Evolutionary conservation across 805 yeast species (phyloP), one percentile per base, ranked within the genome.

Genomic region (Wickerhamiella kurtzmanii): DNA sequence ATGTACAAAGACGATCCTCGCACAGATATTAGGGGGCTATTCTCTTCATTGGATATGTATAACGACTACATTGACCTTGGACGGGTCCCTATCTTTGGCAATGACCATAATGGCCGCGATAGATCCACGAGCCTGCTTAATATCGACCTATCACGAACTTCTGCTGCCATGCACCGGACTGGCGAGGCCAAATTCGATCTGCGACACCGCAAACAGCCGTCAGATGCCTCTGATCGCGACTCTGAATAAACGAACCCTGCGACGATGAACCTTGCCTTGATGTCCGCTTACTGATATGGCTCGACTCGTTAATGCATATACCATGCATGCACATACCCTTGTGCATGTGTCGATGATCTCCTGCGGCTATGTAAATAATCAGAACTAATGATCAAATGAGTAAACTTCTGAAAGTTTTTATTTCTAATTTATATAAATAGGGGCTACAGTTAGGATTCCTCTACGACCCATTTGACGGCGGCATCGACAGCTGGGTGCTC

Each of bases 401-500:
- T n/a, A n/a, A n/a, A n/a, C n/a, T n/a, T n/a, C n/a, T n/a, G n/a
- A n/a, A n/a, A n/a, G n/a, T n/a, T n/a, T n/a, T n/a, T n/a, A n/a
- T n/a, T n/a, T n/a, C n/a, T n/a, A n/a, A n/a, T n/a, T n/a, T n/a
- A n/a, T n/a, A n/a, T n/a, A n/a, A n/a, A n/a, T n/a, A n/a, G n/a
- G n/a, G n/a, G n/a, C n/a, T 13, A 11, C 36, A 44, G 3, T 11
- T 16, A 40, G n/a, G 37, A 3, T 21, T 74, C 78, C 50, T 73
- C 76, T 2, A 75, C 68, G 1, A 52, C 45, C 79, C 79, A 75
- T 35, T 56, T 61, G 21, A 56, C 63, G 0, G 47, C 53, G 1
- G 9, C 42, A 11, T 38, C 37, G 2, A 48, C 22, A 17, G 22
- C 41, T 11, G 41, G 41, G 3, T 56, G 38, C 25, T 56, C 51